phyloP scores from a whole-genome alignment of 352 stramenopile genomes.

The Phytophthora europaea region DNA sequence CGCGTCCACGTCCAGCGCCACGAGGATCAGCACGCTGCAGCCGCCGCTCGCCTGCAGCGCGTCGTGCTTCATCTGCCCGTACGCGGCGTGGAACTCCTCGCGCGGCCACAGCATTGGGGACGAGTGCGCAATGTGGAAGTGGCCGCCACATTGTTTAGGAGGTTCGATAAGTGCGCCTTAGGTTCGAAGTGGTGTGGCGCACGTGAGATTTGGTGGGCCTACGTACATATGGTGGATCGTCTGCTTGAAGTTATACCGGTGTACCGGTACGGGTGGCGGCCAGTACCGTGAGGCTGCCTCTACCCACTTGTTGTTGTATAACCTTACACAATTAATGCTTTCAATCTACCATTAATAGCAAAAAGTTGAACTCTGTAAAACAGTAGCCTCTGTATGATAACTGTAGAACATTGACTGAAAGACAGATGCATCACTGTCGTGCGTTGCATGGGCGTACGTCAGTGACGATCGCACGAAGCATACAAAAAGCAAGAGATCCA shows the following conservation, averaged over 20 bases:
- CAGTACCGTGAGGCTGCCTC: not conserved
- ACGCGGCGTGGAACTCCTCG: conserved; percentile 88
- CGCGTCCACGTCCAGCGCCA: conserved; percentile 95
- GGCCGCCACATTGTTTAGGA: not conserved
- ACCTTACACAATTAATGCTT: too few relatives aligned
- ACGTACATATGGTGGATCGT: not conserved
- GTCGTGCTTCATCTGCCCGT: conserved; percentile 85
- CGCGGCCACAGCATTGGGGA: conserved; percentile 80
- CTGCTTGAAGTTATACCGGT: conserved; percentile 1
- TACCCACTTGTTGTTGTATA: too few relatives aligned
- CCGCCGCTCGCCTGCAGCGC: conserved; percentile 66
- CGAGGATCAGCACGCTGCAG: conserved; percentile 93
- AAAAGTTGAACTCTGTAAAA: too few relatives aligned
- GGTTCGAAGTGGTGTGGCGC: not conserved
- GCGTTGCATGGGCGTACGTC: conserved; percentile 6
- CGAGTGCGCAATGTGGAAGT: conserved; percentile 1
- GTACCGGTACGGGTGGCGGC: not conserved
- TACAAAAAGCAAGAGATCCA: conserved; percentile 20
- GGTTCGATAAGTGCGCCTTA: not conserved
- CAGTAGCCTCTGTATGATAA: too few relatives aligned
- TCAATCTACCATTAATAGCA: too few relatives aligned
- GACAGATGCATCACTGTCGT: too few relatives aligned
- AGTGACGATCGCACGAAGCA: conserved; percentile 14
- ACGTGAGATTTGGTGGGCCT: not conserved
- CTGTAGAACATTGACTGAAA: too few relatives aligned